Percentiles rank a stretch among this genome's conserved stretches.
phyloP scores from a whole-genome alignment of 2,329 filamentous ascomycete species.

The Penicillium sp. region DNA sequence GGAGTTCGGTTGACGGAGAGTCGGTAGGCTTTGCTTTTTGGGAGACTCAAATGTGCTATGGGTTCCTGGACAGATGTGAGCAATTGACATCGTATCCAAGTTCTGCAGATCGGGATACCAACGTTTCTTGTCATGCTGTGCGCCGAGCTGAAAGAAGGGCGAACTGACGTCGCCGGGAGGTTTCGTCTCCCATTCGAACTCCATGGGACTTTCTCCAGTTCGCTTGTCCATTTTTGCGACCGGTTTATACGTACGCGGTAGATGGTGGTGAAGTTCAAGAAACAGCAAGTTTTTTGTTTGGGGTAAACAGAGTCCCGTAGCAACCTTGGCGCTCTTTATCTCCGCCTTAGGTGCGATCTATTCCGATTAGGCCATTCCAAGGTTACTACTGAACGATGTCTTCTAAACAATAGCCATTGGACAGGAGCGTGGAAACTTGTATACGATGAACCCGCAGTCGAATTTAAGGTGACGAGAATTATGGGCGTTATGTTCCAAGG shows the following conservation, averaged over 20 bases:
- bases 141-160: conserved; percentile 50
- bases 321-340: conserved; percentile 16
- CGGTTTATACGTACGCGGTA: conserved; percentile 7
- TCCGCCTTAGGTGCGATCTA: background rate
- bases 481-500: too few relatives aligned
- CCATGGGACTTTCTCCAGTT: conserved; percentile 52
- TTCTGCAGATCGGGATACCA: conserved; percentile 21
- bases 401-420: too few relatives aligned
- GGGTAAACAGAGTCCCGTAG: conserved; percentile 19
- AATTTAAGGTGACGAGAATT: too few relatives aligned
- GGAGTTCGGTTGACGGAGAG: conserved; percentile 47
- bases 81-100: background rate
- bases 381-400: too few relatives aligned
- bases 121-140: conserved; percentile 50
- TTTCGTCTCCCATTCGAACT: conserved; percentile 52
- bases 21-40: conserved; percentile 50
- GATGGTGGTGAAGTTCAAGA: conserved; percentile 5
- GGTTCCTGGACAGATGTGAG: conserved; percentile 31
- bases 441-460: too few relatives aligned
- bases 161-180: conserved; percentile 49
- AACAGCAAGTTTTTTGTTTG: conserved; percentile 24
- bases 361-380: too few relatives aligned
- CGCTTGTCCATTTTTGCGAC: conserved; percentile 39
- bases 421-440: too few relatives aligned
- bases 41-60: conserved; percentile 49